Base-by-base conservation (phyloP, 768 basidiomycete genomes). In the Mycena galericulata region DNA sequence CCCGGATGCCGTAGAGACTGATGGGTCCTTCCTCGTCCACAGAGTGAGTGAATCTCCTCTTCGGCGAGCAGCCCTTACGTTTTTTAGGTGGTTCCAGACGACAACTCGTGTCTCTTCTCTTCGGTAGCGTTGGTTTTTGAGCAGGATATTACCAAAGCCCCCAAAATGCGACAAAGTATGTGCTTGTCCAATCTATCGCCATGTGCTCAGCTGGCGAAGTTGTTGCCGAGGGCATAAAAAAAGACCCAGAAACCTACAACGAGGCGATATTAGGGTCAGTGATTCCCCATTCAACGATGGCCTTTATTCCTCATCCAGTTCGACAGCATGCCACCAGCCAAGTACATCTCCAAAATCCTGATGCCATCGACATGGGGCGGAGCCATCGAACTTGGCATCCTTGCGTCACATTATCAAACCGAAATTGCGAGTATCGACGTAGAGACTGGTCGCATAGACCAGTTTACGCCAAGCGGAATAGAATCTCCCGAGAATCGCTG, bases 61-160 rank as follows among this genome's bases (percentile, higher is more conserved):
- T 15, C 17, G 8, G 51, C 36, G 30, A 12, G 26, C 40, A 18
- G 15, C 17, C 36, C 32, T 51, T 17, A 30, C 29, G 27, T 38
- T 69, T 36, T 50, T 69, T 40, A 93, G 89, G 85, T 96, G 62
- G 95, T 97, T 20, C 97, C 96, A n/a, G 97, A 99, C 75, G 97
- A 99, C 80, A 99, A 99, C 74, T 93, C 95, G 1, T 99, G 97
- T 78, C 83, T 99, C 32, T 99, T 98, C 82, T 92, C 92, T 4
- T 90, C 96, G 3, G 84, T 95, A 49, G 94, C 93, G 18, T 81
- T 97, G 45, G 83, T 97, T 2, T 97, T 98, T 73, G 90, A 92
- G 75, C 95, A 97, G 74, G 89, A 89, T 64, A 90, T 92, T 15
- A 79, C 85, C n/a, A 90, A 90, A 65, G 92, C 92, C 2, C 82